These are phyloP conservation scores for Vanderwaltozyma yarrowii DNA, from an alignment of 805 yeast genomes.

Conservation along the genomic window DNA sequence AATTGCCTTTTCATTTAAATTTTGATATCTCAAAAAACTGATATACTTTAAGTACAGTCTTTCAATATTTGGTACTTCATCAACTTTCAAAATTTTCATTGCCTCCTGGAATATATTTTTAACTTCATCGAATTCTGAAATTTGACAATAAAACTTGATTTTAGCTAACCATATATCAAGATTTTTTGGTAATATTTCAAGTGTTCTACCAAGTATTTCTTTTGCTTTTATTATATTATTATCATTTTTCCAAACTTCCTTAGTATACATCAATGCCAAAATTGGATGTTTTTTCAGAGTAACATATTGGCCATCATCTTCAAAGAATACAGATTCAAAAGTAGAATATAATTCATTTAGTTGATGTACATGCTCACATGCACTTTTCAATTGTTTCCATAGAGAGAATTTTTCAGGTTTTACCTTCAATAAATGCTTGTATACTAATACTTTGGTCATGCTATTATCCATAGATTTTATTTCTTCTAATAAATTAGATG, in stretches of 20 bases:
- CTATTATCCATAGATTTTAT: conserved; percentile 8
- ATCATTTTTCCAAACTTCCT: conserved; percentile 48
- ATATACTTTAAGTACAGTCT: conserved; percentile 56
- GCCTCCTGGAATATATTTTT: conserved; percentile 16
- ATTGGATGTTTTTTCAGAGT: conserved; percentile 39
- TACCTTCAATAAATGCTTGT: conserved; percentile 31
- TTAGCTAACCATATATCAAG: conserved; percentile 63
- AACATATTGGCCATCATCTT: conserved; percentile 2
- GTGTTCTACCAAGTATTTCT: conserved; percentile 40
- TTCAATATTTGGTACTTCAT: conserved; percentile 17
- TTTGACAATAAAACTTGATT: conserved; percentile 49
- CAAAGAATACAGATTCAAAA: conserved; percentile 44
- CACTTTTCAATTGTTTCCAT: conserved; percentile 40
- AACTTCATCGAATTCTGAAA: conserved; percentile 30
- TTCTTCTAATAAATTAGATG: conserved; percentile 14
- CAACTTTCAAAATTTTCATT: conserved; percentile 28
- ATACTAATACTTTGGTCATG: conserved; percentile 34
- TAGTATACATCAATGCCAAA: conserved; percentile 61
- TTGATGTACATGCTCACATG: conserved; percentile 26
- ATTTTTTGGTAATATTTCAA: conserved; percentile 33
- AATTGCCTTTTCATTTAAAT: conserved; percentile 31
- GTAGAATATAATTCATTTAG: conserved; percentile 30
- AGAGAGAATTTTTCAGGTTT: conserved; percentile 37
- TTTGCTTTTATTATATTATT: conserved; percentile 44
- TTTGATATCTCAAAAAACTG: conserved; percentile 37